Percentiles rank a stretch among this genome's conserved stretches.
Evolutionary conservation across 2,329 filamentous ascomycete genomes (phyloP).

Genomic region (Cladobotryum protrusum): DNA sequence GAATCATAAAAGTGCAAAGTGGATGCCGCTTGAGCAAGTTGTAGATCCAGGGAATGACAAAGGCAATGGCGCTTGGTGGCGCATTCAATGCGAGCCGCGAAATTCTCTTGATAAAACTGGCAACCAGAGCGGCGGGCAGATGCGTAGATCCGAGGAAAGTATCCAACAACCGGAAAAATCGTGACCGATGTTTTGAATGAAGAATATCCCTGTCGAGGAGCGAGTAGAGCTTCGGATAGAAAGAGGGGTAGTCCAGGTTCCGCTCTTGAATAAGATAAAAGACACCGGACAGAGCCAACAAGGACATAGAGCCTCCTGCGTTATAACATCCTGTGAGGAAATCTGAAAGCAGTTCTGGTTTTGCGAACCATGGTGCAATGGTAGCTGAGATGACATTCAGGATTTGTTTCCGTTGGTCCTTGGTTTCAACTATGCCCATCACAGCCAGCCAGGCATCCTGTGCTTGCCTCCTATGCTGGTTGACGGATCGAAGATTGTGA

Average conservation of each 20-base stretch:
- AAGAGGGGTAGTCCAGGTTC: slow-evolving; percentile 92
- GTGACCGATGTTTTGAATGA: slow-evolving; percentile 89
- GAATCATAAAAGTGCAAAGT: slow-evolving; percentile 91
- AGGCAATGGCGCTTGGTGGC: slow-evolving; percentile 83
- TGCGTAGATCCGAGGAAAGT: slow-evolving; percentile 88
- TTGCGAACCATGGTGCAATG: slow-evolving; percentile 83
- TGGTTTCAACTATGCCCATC: slow-evolving; percentile 59
- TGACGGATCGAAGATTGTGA: slow-evolving; percentile 57
- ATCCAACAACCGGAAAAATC: slow-evolving; percentile 87
- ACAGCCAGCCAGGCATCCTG: slow-evolving; percentile 84
- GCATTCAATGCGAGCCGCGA: slow-evolving; percentile 78
- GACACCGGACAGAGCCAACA: slow-evolving; percentile 84
- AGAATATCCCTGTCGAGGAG: slow-evolving; percentile 79
- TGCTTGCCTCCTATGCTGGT: slow-evolving; percentile 69
- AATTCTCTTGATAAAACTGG: slow-evolving; percentile 94
- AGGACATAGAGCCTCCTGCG: slow-evolving; percentile 74
- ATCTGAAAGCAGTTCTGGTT: slow-evolving; percentile 86
- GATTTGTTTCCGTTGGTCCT: slow-evolving; percentile 72
- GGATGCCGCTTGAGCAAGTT: slow-evolving; percentile 89
- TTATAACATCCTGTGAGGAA: slow-evolving; percentile 95
- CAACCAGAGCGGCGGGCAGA: slow-evolving; percentile 82
- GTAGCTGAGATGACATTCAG: slow-evolving; percentile 68
- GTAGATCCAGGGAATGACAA: slow-evolving; percentile 88
- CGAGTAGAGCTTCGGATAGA: slow-evolving; percentile 91
- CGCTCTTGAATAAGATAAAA: slow-evolving; percentile 91